phyloP scores from a whole-genome alignment of 768 basidiomycete species.

The Melanogaster broomeanus region DNA sequence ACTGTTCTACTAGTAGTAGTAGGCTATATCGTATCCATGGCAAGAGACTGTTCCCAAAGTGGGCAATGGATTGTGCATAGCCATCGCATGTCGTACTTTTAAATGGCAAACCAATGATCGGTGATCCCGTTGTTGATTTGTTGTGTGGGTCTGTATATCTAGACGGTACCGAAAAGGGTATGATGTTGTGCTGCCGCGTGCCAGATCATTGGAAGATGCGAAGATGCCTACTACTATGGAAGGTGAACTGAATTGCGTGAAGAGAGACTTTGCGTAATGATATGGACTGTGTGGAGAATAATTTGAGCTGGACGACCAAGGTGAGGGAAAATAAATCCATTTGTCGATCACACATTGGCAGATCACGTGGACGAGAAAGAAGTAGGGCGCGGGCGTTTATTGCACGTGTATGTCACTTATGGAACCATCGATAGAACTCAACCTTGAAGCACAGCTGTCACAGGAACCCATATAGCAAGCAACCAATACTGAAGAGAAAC shows the following conservation, averaged over 20 bases:
- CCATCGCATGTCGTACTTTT: constrained; percentile 24
- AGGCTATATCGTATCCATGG: constrained; percentile 30
- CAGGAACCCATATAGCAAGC: background rate
- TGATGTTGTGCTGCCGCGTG: constrained; percentile 20
- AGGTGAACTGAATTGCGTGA: constrained; percentile 11
- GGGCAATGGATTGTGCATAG: constrained; percentile 17
- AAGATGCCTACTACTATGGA: background rate
- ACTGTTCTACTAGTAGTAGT: background rate
- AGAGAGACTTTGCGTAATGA: constrained; percentile 8
- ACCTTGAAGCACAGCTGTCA: constrained; percentile 10
- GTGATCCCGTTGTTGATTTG: constrained; percentile 30
- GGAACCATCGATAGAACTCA: constrained; percentile 9
- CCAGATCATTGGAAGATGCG: constrained; percentile 23
- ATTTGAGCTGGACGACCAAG: background rate
- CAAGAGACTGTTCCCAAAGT: constrained; percentile 14
- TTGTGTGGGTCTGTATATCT: constrained; percentile 21
- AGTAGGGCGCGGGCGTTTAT: constrained; percentile 3
- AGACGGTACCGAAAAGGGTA: constrained; percentile 35
- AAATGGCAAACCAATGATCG: constrained; percentile 24
- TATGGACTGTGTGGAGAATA: constrained; percentile 1
- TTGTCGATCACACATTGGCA: constrained; percentile 1
- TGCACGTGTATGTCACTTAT: constrained; percentile 4
- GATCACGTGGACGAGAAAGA: constrained; percentile 29
- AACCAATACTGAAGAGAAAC: background rate
- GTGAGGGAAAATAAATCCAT: background rate